Evolutionary conservation across 345 rosid genomes (phyloP).

Genomic region (Corchorus olitorius): DNA sequence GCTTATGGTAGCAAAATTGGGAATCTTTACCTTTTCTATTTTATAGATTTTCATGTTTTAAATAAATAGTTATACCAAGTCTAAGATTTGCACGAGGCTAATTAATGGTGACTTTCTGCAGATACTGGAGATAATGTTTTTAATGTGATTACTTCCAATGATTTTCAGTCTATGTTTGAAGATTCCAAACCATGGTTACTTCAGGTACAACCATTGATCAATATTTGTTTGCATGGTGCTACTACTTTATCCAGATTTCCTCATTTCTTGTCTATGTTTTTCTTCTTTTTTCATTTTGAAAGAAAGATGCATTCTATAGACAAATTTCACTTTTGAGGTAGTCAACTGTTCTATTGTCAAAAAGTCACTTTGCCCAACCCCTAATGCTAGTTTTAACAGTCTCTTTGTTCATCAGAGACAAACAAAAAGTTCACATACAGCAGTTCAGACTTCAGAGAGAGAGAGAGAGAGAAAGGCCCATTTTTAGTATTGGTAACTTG

Average conservation of each 20-base stretch:
- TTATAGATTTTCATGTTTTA: not conserved
- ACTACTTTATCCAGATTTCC: not conserved
- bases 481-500: not conserved
- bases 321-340: not conserved
- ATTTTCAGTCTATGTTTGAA: conserved; percentile 43
- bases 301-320: not conserved
- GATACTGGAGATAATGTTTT: conserved; percentile 51
- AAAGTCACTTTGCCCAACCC: not conserved
- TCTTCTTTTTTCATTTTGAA: not conserved
- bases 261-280: not conserved
- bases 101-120: conserved; percentile 24
- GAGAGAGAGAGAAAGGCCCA: not conserved
- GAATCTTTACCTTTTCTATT: conserved; percentile 9
- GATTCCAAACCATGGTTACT: conserved; percentile 71
- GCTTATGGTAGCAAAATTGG: conserved; percentile 57
- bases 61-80: not conserved
- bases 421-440: not conserved
- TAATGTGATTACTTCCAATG: conserved; percentile 52
- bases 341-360: not conserved
- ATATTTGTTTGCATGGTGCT: not conserved
- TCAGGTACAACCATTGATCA: conserved; percentile 50
- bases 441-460: conserved; percentile 1
- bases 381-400: not conserved
- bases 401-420: conserved; percentile 3
- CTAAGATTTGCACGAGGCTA: conserved; percentile 15